phyloP scores from a whole-genome alignment of 106 monocot species.

The Chionographis japonica region DNA sequence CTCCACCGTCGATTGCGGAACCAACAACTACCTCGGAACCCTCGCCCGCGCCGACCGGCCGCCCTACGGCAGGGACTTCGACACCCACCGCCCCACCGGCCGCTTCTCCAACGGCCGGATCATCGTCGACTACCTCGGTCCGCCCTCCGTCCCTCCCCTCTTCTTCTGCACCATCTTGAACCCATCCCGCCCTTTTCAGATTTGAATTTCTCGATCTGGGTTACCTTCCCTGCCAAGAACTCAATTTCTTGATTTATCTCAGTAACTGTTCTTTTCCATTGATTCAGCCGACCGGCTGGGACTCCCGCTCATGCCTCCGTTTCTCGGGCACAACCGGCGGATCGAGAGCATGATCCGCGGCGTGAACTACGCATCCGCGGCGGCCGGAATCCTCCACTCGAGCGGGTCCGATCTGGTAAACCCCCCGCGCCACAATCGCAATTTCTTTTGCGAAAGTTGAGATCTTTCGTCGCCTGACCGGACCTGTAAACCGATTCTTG shows the following conservation, averaged over 20 bases:
- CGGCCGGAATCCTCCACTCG: conserved; percentile 63
- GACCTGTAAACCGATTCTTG: not conserved
- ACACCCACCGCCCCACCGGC: conserved; percentile 60
- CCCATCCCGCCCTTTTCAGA: not conserved
- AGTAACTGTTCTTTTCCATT: not conserved
- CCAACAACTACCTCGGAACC: conserved; percentile 79
- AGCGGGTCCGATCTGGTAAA: conserved; percentile 76
- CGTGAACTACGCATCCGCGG: conserved; percentile 72
- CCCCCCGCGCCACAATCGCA: not conserved
- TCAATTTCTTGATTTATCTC: not conserved
- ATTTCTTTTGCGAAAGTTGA: not conserved
- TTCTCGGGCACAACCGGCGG: conserved; percentile 30
- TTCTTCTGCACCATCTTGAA: no score
- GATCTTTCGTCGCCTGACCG: not conserved
- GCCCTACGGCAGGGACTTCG: conserved; percentile 84
- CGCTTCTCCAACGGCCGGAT: conserved; percentile 88
- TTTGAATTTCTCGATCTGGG: conserved; percentile 3
- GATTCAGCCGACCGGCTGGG: conserved; percentile 49
- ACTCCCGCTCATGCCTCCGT: conserved; percentile 71
- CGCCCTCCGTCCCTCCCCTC: not conserved
- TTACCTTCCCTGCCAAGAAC: not conserved
- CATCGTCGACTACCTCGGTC: conserved; percentile 75
- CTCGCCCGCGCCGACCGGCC: conserved; percentile 71
- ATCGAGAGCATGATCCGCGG: conserved; percentile 55
- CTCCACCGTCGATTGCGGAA: conserved; percentile 83